Percentiles rank a stretch among this genome's conserved stretches.
phyloP scores from a whole-genome alignment of 2,329 filamentous ascomycete genomes.

The Pseudogymnoascus sp. region DNA sequence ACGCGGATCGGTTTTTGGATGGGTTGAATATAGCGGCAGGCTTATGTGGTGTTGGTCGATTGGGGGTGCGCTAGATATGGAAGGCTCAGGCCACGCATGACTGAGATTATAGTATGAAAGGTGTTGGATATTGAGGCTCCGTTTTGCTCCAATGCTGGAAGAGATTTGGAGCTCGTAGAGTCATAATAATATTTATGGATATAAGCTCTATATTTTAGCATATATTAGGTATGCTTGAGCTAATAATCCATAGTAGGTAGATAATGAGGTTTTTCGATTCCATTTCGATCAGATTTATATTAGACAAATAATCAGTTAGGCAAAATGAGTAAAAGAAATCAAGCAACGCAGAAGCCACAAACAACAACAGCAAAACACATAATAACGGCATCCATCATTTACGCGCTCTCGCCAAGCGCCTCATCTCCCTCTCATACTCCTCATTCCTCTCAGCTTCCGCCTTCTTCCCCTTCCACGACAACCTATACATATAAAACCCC shows the following conservation, averaged over 20 bases:
- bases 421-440: background rate
- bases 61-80: background rate
- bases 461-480: background rate
- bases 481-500: background rate
- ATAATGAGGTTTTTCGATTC: background rate
- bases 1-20: background rate
- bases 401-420: background rate
- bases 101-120: background rate
- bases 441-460: background rate
- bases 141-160: background rate
- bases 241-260: background rate
- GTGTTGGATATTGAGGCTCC: background rate
- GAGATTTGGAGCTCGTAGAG: background rate
- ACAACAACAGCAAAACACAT: background rate
- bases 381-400: background rate
- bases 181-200: background rate
- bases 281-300: background rate
- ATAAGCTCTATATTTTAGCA: background rate
- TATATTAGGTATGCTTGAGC: background rate
- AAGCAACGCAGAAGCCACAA: background rate
- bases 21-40: background rate
- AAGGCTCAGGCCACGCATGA: background rate
- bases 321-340: background rate
- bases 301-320: background rate
- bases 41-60: background rate